Evolutionary conservation across 176 grass and related monocot species (phyloP).

Genomic region (Coix lacrymajobi): DNA sequence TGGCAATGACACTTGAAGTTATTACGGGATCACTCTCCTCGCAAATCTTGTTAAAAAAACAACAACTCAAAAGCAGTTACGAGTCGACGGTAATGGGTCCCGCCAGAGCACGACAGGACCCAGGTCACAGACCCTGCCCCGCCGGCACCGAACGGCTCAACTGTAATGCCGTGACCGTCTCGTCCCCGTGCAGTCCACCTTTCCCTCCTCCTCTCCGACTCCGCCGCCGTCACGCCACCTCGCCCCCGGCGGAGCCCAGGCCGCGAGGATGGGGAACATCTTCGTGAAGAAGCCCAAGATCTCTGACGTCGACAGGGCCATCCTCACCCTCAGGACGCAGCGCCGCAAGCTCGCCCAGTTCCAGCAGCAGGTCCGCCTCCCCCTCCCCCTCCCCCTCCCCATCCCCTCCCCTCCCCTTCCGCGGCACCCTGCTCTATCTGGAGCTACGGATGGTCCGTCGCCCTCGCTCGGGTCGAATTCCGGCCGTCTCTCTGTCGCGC

Average conservation of each 20-base stretch:
- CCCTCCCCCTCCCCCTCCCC: neutral
- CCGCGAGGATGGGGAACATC: conserved; percentile 76
- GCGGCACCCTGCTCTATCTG: neutral
- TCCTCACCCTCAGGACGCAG: conserved; percentile 93
- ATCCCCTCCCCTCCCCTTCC: neutral
- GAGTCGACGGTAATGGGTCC: neutral
- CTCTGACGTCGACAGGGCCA: conserved; percentile 93
- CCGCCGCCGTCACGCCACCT: conserved; percentile 16
- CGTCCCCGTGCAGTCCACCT: conserved; percentile 11
- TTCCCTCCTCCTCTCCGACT: neutral
- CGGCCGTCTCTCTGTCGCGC: neutral
- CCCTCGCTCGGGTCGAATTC: neutral
- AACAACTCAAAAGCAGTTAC: neutral
- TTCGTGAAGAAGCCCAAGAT: conserved; percentile 99
- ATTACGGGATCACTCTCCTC: no score
- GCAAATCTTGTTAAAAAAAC: no score
- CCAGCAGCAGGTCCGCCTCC: conserved; percentile 70
- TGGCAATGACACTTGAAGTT: no score
- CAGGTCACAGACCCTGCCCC: neutral
- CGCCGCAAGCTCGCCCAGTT: conserved; percentile 90
- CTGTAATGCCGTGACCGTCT: conserved; percentile 21
- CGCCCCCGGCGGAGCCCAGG: neutral
- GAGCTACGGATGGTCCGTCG: neutral
- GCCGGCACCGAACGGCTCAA: neutral
- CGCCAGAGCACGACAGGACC: neutral